Evolutionary conservation across 2,329 filamentous ascomycete genomes (phyloP), one percentile per base, ranked within the genome.

Genomic region (Ascochyta pisi): DNA sequence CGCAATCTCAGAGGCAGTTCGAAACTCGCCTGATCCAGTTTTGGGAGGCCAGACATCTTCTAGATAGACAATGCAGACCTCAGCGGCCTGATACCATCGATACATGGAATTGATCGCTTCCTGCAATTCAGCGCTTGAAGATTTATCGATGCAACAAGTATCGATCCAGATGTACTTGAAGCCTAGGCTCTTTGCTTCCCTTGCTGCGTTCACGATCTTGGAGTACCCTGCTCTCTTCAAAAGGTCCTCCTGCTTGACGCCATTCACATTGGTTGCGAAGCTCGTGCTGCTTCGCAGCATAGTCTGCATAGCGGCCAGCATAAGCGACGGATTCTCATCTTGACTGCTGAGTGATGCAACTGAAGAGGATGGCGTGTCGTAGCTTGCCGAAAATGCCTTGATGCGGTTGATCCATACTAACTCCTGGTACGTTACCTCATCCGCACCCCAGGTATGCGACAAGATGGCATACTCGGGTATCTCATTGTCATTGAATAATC

Each of bases 31-130:
- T 29, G 35, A 44, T 27, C 37, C 33, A 43, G 42, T 38, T 42
- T 47, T 51, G 9, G 48, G 41, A 3, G 56, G 45, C 46, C 48
- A 45, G 27, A 63, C 27, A 35, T 67, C 65, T n/a, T 60, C 48
- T 9, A 67, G 54, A 38, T 57, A 60, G 0, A 63, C 63, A 15
- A 62, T 46, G 47, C 64, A 68, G 10, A 65, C 45, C 19, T 46
- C 46, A 3, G 60, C 55, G 22, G 54, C 41, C 26, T 54, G 24
- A 22, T 68, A 68, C 60, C 59, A 68, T 26, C 50, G 44, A 54
- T 56, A 68, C 66, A 69, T 69, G 13, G 58, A 65, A 38, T 64
- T 66, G 39, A 66, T 66, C 5, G 63, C 57, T 58, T 68, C 63
- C 23, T 63, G 61, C 2, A 65, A 54, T 43, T 65, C 63, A 22